Percentiles rank a stretch among this genome's conserved stretches.
phyloP scores from a whole-genome alignment of 2,329 filamentous ascomycete species.

The Aspergillus tamarii region DNA sequence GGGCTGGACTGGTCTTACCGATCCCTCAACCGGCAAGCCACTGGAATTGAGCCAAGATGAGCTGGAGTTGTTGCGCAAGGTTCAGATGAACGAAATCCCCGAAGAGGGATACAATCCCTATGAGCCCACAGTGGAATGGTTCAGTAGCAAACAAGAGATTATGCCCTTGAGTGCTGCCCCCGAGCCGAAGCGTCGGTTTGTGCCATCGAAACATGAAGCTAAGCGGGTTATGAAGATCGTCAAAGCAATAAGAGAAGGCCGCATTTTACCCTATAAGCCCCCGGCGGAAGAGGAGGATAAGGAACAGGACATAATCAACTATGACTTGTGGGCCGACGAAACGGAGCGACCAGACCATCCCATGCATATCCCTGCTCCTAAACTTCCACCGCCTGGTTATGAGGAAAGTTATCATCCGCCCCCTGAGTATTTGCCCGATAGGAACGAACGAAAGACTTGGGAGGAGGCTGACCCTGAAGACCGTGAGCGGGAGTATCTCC shows the following conservation, averaged over 20 bases:
- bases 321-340: slow-evolving; percentile 96
- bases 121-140: slow-evolving; percentile 91
- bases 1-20: slow-evolving; percentile 95
- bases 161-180: slow-evolving; percentile 96
- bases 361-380: slow-evolving; percentile 95
- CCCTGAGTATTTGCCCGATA: slow-evolving; percentile 86
- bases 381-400: slow-evolving; percentile 88
- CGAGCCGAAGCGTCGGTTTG: slow-evolving; percentile 91
- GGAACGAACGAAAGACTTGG: slow-evolving; percentile 83
- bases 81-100: slow-evolving; percentile 86
- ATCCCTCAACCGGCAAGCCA: slow-evolving; percentile 91
- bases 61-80: slow-evolving; percentile 80
- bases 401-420: slow-evolving; percentile 97
- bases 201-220: slow-evolving; percentile 95
- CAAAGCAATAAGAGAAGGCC: slow-evolving; percentile 89
- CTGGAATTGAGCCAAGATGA: slow-evolving; percentile 85
- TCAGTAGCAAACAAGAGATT: slow-evolving; percentile 83
- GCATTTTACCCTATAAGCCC: slow-evolving; percentile 87
- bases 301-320: slow-evolving; percentile 71
- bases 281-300: slow-evolving; percentile 73
- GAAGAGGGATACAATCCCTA: slow-evolving; percentile 92
- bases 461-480: slow-evolving; percentile 86
- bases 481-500: slow-evolving; percentile 83
- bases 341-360: slow-evolving; percentile 77
- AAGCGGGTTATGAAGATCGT: slow-evolving; percentile 98